Base-by-base conservation (phyloP, 1,284 basidiomycete species). In the Ustilago vetiveriae region DNA sequence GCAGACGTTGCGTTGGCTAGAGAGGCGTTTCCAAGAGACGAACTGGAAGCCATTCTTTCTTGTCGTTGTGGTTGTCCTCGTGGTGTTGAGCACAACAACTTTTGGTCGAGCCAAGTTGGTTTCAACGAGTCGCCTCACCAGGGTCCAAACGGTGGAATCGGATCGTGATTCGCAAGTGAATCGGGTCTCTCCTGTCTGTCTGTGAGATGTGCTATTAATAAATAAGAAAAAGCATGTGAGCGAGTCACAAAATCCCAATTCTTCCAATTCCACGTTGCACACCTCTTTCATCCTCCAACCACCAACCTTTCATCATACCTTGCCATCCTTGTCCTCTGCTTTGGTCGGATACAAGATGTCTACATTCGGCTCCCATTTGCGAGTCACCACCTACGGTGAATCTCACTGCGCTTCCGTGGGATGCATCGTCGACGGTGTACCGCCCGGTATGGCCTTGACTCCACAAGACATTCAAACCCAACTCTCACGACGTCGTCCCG, bases 311-410 rank as follows among this genome's bases (percentile, higher is more conserved):
- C 27, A 29, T 13, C 13, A 13, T 13, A 29, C 6, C 13, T 29
- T 29, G 6, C 13, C 27, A 13, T 13, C 32, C 40, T 13, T 43
- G 21, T 27, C 6, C 33, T 30, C 4, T 14, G 16, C 22, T 19
- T 33, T 22, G 6, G 6, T 27, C 8, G 7, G 9, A n/a, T 16
- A 30, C 13, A 80, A 39, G 64, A 98, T 98, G 95, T 96, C 93
- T 32, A 91, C 93, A 40, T 98, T 92, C 82, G 96, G 95, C 39
- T 87, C 86, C 19, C 84, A 91, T 44, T 98, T 92, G 86, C 88
- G 93, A 49, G 95, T 98, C 36, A 94, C 94, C 59, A 99, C 96
- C 65, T 98, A 92, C 82, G 96, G 96, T 71, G 96, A 99, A 85
- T 93, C 91, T 63, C 96, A 99, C 82, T 98, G 96, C 83, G 88